Evolutionary conservation across 2,329 filamentous ascomycete species (phyloP).

Genomic region (Cladosporium sp.): DNA sequence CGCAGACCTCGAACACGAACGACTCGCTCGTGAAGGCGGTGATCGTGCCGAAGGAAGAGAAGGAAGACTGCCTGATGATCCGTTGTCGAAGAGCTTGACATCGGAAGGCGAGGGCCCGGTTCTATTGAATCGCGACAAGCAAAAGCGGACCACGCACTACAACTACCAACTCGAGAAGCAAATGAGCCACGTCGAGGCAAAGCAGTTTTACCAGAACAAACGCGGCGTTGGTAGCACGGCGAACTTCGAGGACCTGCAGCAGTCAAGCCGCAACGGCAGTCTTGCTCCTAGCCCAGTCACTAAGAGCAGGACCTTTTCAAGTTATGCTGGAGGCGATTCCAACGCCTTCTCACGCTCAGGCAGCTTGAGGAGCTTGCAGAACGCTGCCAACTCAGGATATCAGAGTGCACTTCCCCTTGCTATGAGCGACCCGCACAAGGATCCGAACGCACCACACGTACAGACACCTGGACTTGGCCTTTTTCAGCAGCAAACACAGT

Average conservation of each 20-base stretch:
- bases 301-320: conserved; percentile 42
- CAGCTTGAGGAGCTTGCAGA: conserved; percentile 41
- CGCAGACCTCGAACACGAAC: conserved; percentile 20
- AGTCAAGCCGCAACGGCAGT: not conserved
- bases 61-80: conserved; percentile 13
- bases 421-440: conserved; percentile 30
- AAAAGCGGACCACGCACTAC: conserved; percentile 78
- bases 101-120: conserved; percentile 24
- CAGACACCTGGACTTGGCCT: conserved; percentile 29
- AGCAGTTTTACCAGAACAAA: conserved; percentile 77
- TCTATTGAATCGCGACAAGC: conserved; percentile 48
- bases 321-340: conserved; percentile 35
- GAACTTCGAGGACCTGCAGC: not conserved
- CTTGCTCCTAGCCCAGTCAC: conserved; percentile 36
- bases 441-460: conserved; percentile 25
- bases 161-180: conserved; percentile 91
- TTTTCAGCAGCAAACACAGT: conserved; percentile 19
- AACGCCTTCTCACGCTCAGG: conserved; percentile 36
- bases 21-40: not conserved
- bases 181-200: conserved; percentile 90
- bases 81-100: conserved; percentile 15
- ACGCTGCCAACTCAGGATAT: conserved; percentile 24
- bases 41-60: conserved; percentile 2
- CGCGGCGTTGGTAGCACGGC: conserved; percentile 4
- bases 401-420: conserved; percentile 33